Conservation (phyloP, 164 flowering plant species). For the Platanus orientalis region DNA sequence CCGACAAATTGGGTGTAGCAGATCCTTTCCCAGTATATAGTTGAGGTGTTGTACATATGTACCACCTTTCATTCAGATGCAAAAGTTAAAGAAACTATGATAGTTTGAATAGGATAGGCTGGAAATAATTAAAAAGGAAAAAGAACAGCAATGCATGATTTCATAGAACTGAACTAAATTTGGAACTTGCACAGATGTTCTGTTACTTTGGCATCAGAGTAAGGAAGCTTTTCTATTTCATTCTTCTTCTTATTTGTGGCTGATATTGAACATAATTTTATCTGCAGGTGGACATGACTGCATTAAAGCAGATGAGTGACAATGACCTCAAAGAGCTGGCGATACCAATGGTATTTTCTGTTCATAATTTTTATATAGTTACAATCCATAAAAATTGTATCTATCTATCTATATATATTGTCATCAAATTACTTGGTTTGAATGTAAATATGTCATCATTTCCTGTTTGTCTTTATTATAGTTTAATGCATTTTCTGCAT, state of each 20-base stretch:
- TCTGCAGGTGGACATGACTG: slow-evolving; percentile 59
- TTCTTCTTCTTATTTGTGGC: background rate
- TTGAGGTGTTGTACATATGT: too few species aligned
- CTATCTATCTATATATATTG: background rate
- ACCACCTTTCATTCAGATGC: too few species aligned
- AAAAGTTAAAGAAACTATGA: too few species aligned
- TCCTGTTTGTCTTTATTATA: background rate
- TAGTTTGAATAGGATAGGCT: too few species aligned
- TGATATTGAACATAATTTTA: background rate
- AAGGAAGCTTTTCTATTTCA: too few species aligned
- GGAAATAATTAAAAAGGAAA: too few species aligned
- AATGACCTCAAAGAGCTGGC: slow-evolving; percentile 62
- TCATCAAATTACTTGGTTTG: background rate
- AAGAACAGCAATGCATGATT: too few species aligned
- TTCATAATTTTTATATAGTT: background rate
- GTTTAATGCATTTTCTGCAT: background rate
- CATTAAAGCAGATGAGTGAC: slow-evolving; percentile 66
- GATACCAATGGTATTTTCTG: slow-evolving; percentile 56
- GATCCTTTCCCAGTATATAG: too few species aligned
- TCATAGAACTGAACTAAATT: too few species aligned
- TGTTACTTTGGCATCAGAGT: too few species aligned
- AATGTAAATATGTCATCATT: background rate
- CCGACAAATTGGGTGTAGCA: too few species aligned
- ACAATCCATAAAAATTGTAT: background rate
- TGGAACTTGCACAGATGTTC: too few species aligned